Base-by-base conservation (phyloP, 345 rosid species). In the Hirschfeldia incana region DNA sequence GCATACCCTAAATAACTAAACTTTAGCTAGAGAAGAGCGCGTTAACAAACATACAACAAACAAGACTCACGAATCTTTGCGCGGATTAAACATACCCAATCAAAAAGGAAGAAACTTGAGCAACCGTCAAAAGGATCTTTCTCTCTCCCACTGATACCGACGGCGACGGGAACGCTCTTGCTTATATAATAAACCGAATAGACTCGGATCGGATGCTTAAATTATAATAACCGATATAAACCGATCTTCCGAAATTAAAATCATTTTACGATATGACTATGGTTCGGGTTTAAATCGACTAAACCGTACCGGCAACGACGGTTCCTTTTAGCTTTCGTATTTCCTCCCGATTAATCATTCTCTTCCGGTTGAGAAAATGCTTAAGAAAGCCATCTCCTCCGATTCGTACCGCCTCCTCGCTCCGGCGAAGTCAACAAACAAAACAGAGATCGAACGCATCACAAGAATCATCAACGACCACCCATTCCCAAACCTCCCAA, bases 391-490 rank as follows among this genome's bases (percentile, higher is more conserved):
- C 4, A 13, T 34, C 33, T 42, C 44, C 33, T 42, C 63, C 42
- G 72, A 80, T 30, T 75, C 76, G 3, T 75, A 39, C 65, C 83
- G 76, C 39, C 76, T 75, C n/a, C 75, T 80, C 2, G 8, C 75
- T 67, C 77, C 78, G 7, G 2, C 77, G 4, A 53, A 74, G 12
- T 70, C 28, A 0, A 64, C 27, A 81, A 78, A 26, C 49, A 39
- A 13, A 77, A 17, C 78, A 27, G 88, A 84, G 80, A 77, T 89
- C 27, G 90, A 88, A 33, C 77, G 74, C 60, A 76, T 94, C 53
- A 80, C 88, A 60, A 89, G 69, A 70, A 79, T 90, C 70, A 91
- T 94, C 79, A 94, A 87, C 65, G 93, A 90, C 69, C 94, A 88
- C 73, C 91, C 94, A 0, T 94, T 85, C 75, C 98, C 97, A 1